phyloP scores from a whole-genome alignment of 768 basidiomycete genomes.

The Tephrocybe sp. region DNA sequence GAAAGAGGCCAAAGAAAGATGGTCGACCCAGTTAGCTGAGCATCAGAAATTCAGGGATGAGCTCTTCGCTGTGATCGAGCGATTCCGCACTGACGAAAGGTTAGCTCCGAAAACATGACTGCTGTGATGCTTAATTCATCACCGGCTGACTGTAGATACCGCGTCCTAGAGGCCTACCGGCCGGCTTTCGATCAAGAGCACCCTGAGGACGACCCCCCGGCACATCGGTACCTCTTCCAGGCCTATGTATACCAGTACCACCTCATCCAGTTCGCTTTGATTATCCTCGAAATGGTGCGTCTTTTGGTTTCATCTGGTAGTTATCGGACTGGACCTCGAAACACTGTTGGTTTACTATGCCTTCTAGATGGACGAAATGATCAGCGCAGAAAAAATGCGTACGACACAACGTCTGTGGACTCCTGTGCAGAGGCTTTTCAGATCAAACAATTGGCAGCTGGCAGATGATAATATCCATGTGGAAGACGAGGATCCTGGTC shows the following conservation, averaged over 20 bases:
- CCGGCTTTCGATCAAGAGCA: conserved; percentile 40
- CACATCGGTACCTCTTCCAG: conserved; percentile 71
- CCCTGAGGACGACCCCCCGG: conserved; percentile 41
- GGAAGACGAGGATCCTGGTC: conserved; percentile 76
- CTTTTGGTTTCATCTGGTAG: not conserved
- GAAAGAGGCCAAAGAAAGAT: conserved; percentile 27
- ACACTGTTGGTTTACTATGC: not conserved
- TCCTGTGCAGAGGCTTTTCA: conserved; percentile 43
- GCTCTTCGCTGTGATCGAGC: conserved; percentile 37
- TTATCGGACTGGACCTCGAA: too few species aligned
- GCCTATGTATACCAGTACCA: conserved; percentile 74
- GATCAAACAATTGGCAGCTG: conserved; percentile 46
- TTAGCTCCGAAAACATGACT: conserved; percentile 21
- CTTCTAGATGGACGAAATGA: conserved; percentile 58
- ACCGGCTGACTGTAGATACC: conserved; percentile 28
- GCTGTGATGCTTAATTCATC: not conserved
- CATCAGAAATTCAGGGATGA: conserved; percentile 36
- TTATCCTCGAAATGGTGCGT: conserved; percentile 43
- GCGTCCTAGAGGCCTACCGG: conserved; percentile 63
- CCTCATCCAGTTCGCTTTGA: conserved; percentile 37
- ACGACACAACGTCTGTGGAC: conserved; percentile 53
- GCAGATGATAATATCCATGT: conserved; percentile 41
- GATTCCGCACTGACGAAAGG: conserved; percentile 54
- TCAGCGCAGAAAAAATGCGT: conserved; percentile 52
- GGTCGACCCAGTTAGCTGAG: conserved; percentile 34